phyloP scores from a whole-genome alignment of 805 yeast species.

The Wickerhamiella galacta region DNA sequence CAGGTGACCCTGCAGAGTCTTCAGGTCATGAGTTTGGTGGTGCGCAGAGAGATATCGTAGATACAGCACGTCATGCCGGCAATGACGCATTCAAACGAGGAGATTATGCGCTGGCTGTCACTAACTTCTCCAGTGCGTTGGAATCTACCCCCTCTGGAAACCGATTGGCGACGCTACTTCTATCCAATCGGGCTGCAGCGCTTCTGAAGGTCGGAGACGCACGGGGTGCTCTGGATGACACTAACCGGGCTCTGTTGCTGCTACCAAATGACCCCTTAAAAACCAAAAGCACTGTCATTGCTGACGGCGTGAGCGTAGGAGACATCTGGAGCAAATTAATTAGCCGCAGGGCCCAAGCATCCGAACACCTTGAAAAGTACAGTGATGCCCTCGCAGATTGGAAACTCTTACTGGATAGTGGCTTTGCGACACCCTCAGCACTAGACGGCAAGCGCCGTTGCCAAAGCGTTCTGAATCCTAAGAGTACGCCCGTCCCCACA shows the following conservation, averaged over 20 bases:
- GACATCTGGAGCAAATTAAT: slow-evolving; percentile 61
- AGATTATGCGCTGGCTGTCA: slow-evolving; percentile 53
- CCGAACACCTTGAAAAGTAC: slow-evolving; percentile 63
- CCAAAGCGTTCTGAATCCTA: slow-evolving; percentile 43
- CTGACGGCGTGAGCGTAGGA: slow-evolving; percentile 37
- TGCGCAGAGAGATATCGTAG: slow-evolving; percentile 19
- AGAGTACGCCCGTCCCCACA: not conserved
- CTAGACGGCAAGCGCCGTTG: slow-evolving; percentile 79
- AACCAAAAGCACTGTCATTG: slow-evolving; percentile 26
- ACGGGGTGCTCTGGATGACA: slow-evolving; percentile 30
- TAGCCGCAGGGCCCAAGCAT: slow-evolving; percentile 62
- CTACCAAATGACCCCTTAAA: slow-evolving; percentile 23
- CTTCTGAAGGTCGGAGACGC: slow-evolving; percentile 55
- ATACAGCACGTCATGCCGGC: slow-evolving; percentile 29
- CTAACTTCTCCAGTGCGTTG: slow-evolving; percentile 40
- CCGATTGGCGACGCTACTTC: slow-evolving; percentile 45
- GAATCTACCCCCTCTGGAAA: slow-evolving; percentile 46
- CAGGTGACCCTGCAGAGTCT: slow-evolving; percentile 9
- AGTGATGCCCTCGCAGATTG: slow-evolving; percentile 46
- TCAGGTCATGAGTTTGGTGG: slow-evolving; percentile 12
- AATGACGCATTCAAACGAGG: slow-evolving; percentile 58
- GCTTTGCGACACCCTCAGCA: slow-evolving; percentile 42
- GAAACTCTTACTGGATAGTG: slow-evolving; percentile 45
- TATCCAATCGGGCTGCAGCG: slow-evolving; percentile 61
- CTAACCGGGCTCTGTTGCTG: slow-evolving; percentile 32